Conservation (phyloP, 106 monocot genomes). For the Apostasia shenzhenica region DNA sequence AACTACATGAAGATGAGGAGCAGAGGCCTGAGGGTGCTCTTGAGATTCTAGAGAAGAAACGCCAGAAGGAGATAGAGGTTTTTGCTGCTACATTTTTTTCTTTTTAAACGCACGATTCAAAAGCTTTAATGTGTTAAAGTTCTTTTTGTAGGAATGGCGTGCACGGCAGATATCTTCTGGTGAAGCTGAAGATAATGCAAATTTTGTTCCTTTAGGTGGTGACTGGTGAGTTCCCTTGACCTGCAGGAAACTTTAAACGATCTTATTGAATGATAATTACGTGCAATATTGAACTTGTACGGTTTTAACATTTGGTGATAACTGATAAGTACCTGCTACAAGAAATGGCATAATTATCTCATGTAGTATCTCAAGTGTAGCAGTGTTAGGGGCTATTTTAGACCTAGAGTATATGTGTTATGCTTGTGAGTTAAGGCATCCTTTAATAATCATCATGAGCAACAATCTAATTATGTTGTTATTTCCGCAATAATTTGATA, state of each 20-base stretch:
- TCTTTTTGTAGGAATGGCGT: slow-evolving; percentile 60
- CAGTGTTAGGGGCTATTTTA: too few relatives aligned
- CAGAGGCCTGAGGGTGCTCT: slow-evolving; percentile 72
- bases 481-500: too few relatives aligned
- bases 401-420: too few relatives aligned
- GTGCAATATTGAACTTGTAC: too few relatives aligned
- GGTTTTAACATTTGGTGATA: too few relatives aligned
- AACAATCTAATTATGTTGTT: too few relatives aligned
- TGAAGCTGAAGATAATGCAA: slow-evolving; percentile 92
- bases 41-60: slow-evolving; percentile 78
- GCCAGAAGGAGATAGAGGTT: slow-evolving; percentile 92
- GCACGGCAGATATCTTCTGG: slow-evolving; percentile 73
- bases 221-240: slow-evolving; percentile 59
- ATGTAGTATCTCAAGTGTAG: too few relatives aligned
- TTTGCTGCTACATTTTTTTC: not conserved
- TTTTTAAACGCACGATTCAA: not conserved
- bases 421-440: too few relatives aligned
- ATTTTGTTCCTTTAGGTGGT: slow-evolving; percentile 89
- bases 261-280: too few relatives aligned
- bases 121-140: not conserved
- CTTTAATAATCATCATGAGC: too few relatives aligned
- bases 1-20: slow-evolving; percentile 70
- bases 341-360: too few relatives aligned
- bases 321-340: too few relatives aligned
- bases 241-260: not conserved